Evolutionary conservation across 257 asterid species (phyloP).

Genomic region (Nicotiana otophora): DNA sequence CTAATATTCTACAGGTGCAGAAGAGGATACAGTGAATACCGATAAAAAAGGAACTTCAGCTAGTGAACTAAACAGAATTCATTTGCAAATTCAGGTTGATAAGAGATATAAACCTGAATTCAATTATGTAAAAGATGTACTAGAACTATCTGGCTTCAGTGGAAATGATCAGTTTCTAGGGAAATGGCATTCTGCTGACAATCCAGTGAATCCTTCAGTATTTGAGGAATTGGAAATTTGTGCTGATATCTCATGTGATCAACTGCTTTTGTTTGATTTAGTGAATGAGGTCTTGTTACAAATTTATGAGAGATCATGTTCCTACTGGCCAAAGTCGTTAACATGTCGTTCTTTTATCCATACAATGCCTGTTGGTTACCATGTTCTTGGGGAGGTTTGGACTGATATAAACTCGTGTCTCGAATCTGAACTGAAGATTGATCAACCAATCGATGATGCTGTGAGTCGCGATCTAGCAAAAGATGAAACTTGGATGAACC

Average conservation of each 20-base stretch:
- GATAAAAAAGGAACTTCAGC: constrained; percentile 18
- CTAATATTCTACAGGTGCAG: constrained; percentile 1
- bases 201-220: constrained; percentile 49
- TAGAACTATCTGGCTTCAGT: constrained; percentile 64
- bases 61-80: constrained; percentile 21
- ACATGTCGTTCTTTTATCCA: constrained; percentile 42
- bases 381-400: constrained; percentile 76
- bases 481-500: constrained; percentile 63
- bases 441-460: constrained; percentile 44
- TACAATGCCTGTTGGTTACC: constrained; percentile 53
- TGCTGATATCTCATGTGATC: constrained; percentile 23
- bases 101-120: constrained; percentile 39
- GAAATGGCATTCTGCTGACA: constrained; percentile 50
- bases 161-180: constrained; percentile 41
- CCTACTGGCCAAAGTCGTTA: constrained; percentile 62
- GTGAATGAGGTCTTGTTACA: constrained; percentile 57
- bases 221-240: constrained; percentile 50
- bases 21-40: neutral
- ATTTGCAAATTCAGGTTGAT: constrained; percentile 28
- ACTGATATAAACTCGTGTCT: constrained; percentile 32
- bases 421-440: constrained; percentile 32
- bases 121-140: constrained; percentile 51
- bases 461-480: constrained; percentile 50
- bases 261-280: constrained; percentile 55
- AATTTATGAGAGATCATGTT: constrained; percentile 52